Conservation (phyloP, 768 basidiomycete species). For the Boletus vinaceobasis region DNA sequence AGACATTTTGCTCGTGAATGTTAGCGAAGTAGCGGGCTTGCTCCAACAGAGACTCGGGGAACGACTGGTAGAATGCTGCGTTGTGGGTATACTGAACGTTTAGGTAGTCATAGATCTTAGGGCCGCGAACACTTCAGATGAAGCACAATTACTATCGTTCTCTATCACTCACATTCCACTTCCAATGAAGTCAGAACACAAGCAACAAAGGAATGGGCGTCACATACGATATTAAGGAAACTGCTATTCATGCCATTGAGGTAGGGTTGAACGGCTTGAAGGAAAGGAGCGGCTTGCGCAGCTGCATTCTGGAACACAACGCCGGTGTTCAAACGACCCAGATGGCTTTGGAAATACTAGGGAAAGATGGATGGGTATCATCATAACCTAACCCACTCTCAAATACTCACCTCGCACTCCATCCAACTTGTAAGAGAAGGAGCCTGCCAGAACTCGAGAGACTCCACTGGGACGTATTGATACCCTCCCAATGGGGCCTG, state of each 20-base stretch:
- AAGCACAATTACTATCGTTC: background rate
- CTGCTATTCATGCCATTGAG: conserved; percentile 60
- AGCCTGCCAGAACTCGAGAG: conserved; percentile 53
- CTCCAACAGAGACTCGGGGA: conserved; percentile 65
- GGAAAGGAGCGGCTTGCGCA: conserved; percentile 59
- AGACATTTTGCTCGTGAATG: conserved; percentile 73
- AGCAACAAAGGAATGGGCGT: background rate
- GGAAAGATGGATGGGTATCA: background rate
- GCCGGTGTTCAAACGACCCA: conserved; percentile 21
- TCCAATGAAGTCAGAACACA: conserved; percentile 12
- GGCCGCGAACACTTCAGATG: background rate
- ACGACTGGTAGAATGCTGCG: conserved; percentile 67
- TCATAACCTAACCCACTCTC: background rate
- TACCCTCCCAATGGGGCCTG: conserved; percentile 78
- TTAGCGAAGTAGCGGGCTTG: conserved; percentile 74
- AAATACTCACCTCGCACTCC: conserved; percentile 43
- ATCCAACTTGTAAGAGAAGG: conserved; percentile 81
- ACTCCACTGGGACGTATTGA: conserved; percentile 67
- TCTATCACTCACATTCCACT: conserved; percentile 68
- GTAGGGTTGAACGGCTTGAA: conserved; percentile 61
- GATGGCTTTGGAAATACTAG: conserved; percentile 29
- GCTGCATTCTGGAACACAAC: conserved; percentile 53
- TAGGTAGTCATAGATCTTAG: conserved; percentile 72
- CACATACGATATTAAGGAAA: conserved; percentile 64
- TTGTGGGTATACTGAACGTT: conserved; percentile 77